Base-by-base conservation (phyloP, 345 rosid genomes). In the Moricandia arvensis region DNA sequence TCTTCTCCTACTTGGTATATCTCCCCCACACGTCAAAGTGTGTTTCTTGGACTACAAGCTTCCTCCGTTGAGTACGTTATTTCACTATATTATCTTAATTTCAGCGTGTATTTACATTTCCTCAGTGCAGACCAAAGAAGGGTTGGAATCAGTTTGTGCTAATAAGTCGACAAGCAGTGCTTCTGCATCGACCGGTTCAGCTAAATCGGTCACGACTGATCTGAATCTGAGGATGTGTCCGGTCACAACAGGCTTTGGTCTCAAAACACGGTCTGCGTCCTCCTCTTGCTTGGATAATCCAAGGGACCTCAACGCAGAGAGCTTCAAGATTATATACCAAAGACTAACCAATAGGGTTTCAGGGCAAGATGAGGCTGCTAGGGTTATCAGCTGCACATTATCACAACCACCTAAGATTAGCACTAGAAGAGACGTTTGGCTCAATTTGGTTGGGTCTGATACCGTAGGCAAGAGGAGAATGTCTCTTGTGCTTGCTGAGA, bases 61-160 rank as follows among this genome's bases (percentile, higher is more conserved):
- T 59, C 10, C 30, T 71, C 24, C 5, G 6, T 9, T 37, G 6
- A 15, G 5, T 12, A 17, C 4, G 9, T 75, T 24, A 8, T 65
- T 69, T 8, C 45, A 18, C 55, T 55, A n/a, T 13, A 67, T 75
- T 73, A 65, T 75, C 63, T 76, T 77, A 77, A 66, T 75, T 82
- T 79, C 75, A 81, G 81, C 75, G 83, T 77, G 45, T 80, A 71
- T 75, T 83, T 83, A 58, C 74, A 74, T 80, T 55, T 70, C 80
- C 82, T 82, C 87, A 86, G 91, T 84, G 89, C 97, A 92, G 97
- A 76, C 76, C 82, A 87, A 80, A 79, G 92, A 86, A 41, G 74
- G 64, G 69, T 41, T 72, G 73, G 81, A 72, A 30, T 61, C 81
- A 53, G 59, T 59, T 49, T 59, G 57, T 59, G 73, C 34, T 15